These are phyloP conservation scores for Naganishia randhawae DNA, from an alignment of 768 basidiomycete genomes.

Conservation along the genomic window DNA sequence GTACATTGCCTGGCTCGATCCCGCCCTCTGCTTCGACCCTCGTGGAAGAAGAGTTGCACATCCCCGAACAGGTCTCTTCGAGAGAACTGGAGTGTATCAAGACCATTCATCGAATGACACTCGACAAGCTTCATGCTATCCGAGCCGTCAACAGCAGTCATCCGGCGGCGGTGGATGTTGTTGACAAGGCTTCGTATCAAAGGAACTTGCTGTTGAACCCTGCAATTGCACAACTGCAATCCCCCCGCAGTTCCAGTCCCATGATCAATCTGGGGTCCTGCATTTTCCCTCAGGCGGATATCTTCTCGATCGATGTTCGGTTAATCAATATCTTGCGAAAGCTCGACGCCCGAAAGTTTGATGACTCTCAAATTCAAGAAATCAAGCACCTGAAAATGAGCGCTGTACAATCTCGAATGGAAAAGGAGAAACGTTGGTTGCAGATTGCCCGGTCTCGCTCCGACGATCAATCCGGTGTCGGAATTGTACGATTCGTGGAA, in stretches of 20 bases:
- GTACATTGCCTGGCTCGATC: conserved; percentile 11
- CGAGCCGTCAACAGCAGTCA: conserved; percentile 14
- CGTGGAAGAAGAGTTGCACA: conserved; percentile 12
- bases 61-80: neutral
- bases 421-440: conserved; percentile 10
- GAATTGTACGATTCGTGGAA: conserved; percentile 4
- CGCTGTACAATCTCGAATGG: conserved; percentile 2
- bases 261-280: conserved; percentile 8
- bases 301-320: conserved; percentile 2
- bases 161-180: conserved; percentile 4
- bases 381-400: conserved; percentile 13
- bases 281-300: conserved; percentile 11
- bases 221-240: conserved; percentile 6
- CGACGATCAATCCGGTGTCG: neutral
- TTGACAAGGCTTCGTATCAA: conserved; percentile 11
- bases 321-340: conserved; percentile 11
- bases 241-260: conserved; percentile 11
- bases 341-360: conserved; percentile 1
- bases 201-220: conserved; percentile 7
- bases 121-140: conserved; percentile 15
- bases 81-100: conserved; percentile 2
- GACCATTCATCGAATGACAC: conserved; percentile 11
- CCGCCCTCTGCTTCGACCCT: neutral
- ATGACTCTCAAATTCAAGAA: conserved; percentile 1
- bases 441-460: neutral